A percentile compares a stretch with the other conserved stretches of the same genome.
Evolutionary conservation across 2,329 filamentous ascomycete genomes (phyloP).

Genomic region (Aspergillus jensenii): DNA sequence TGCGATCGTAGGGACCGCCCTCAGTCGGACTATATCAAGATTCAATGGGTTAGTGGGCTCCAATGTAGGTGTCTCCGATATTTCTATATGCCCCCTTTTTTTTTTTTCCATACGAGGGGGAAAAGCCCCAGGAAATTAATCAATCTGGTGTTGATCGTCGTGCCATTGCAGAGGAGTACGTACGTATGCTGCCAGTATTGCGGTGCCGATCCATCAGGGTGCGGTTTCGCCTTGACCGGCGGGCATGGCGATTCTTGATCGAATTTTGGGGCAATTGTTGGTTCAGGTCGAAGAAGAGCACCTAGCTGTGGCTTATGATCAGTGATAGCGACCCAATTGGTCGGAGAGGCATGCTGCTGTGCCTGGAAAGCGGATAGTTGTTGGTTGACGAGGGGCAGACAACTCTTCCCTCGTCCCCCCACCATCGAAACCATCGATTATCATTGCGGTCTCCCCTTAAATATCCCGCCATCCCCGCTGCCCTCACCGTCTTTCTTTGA

Average conservation of each 20-base stretch:
- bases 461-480: slow-evolving; percentile 15
- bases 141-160: slow-evolving; percentile 4
- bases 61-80: not conserved
- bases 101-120: too few relatives aligned
- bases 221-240: not conserved
- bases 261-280: not conserved
- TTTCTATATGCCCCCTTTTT: not conserved
- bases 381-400: not conserved
- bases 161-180: slow-evolving; percentile 2
- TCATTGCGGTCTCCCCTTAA: slow-evolving; percentile 13
- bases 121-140: not conserved
- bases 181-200: slow-evolving; percentile 5
- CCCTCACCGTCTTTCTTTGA: slow-evolving; percentile 11
- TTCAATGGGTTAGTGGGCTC: not conserved
- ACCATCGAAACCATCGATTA: slow-evolving; percentile 1
- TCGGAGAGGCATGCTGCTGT: not conserved
- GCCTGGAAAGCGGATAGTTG: too few relatives aligned
- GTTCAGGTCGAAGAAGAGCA: not conserved
- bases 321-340: not conserved
- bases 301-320: not conserved
- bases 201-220: not conserved
- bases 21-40: not conserved
- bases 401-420: not conserved
- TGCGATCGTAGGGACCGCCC: not conserved
- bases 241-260: not conserved